A percentile compares a stretch with the other conserved stretches of the same genome.
Evolutionary conservation across 108 stramenopile genomes (phyloP).

Genomic region (Epithemia pelagica): DNA sequence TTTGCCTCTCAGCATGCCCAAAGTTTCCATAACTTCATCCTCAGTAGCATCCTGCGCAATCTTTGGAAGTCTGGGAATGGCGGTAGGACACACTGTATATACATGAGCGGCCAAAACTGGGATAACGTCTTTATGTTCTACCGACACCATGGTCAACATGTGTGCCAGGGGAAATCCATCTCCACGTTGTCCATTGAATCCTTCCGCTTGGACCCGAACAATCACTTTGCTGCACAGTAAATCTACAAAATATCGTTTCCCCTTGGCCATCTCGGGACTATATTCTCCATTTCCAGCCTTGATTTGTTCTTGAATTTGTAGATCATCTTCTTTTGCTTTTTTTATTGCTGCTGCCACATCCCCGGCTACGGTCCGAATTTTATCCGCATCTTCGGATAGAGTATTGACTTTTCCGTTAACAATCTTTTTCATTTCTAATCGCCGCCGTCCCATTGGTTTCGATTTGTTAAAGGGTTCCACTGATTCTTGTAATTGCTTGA

Average conservation of each 20-base stretch:
- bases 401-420: slow-evolving; percentile 80
- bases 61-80: slow-evolving; percentile 58
- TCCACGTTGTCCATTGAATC: slow-evolving; percentile 75
- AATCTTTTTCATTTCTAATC: slow-evolving; percentile 78
- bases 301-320: slow-evolving; percentile 18
- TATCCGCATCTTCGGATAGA: slow-evolving; percentile 50
- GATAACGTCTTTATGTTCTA: slow-evolving; percentile 48
- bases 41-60: slow-evolving; percentile 33
- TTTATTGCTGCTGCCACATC: slow-evolving; percentile 47
- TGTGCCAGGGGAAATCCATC: slow-evolving; percentile 81
- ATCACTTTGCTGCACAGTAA: slow-evolving; percentile 60
- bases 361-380: slow-evolving; percentile 53
- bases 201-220: slow-evolving; percentile 78
- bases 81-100: slow-evolving; percentile 77
- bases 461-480: slow-evolving; percentile 57
- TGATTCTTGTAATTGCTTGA: slow-evolving; percentile 39
- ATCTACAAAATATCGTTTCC: slow-evolving; percentile 75
- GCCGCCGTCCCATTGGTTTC: slow-evolving; percentile 40
- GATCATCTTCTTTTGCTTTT: slow-evolving; percentile 44
- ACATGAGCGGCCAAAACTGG: slow-evolving; percentile 69
- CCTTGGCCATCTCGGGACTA: slow-evolving; percentile 45
- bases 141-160: slow-evolving; percentile 56
- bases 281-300: slow-evolving; percentile 24
- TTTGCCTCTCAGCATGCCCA: slow-evolving; percentile 75
- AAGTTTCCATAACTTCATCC: slow-evolving; percentile 64